These are phyloP conservation scores for Nemania diffusa DNA, from an alignment of 2,329 filamentous ascomycete species.

Conservation along the genomic window DNA sequence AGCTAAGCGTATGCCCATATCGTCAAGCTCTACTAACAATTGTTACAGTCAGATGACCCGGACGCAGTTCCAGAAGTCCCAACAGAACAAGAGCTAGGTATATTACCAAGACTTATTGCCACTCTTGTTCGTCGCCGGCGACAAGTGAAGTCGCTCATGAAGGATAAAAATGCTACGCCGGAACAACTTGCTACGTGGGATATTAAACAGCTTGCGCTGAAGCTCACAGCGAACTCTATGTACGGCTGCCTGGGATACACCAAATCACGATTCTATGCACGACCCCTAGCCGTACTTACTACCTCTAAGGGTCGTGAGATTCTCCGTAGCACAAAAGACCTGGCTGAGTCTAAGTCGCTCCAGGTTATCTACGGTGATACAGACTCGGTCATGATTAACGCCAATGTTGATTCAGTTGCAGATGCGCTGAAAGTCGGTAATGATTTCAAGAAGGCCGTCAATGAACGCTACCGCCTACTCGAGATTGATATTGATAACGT, in stretches of 20 bases:
- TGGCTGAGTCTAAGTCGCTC: slow-evolving; percentile 89
- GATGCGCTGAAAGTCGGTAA: slow-evolving; percentile 91
- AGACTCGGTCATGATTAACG: slow-evolving; percentile 99
- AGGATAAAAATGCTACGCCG: slow-evolving; percentile 84
- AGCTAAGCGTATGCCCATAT: slow-evolving; percentile 46
- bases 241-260: slow-evolving; percentile 98
- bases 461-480: slow-evolving; percentile 88
- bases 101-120: slow-evolving; percentile 89
- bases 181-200: slow-evolving; percentile 96
- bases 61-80: slow-evolving; percentile 92
- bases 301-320: slow-evolving; percentile 99
- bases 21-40: slow-evolving; percentile 46
- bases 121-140: slow-evolving; percentile 89
- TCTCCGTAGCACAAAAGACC: slow-evolving; percentile 91
- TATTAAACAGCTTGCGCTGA: slow-evolving; percentile 95
- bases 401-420: slow-evolving; percentile 91
- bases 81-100: slow-evolving; percentile 78
- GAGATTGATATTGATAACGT: slow-evolving; percentile 99
- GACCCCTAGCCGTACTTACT: slow-evolving; percentile 92
- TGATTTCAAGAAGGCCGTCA: slow-evolving; percentile 95
- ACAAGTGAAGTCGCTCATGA: slow-evolving; percentile 97
- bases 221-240: slow-evolving; percentile 99
- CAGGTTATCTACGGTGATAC: slow-evolving; percentile 99
- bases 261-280: slow-evolving; percentile 95
- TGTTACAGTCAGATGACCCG: slow-evolving; percentile 74